Evolutionary conservation across 2,329 filamentous ascomycete genomes (phyloP).

Genomic region (Phialemoniopsis sp.): DNA sequence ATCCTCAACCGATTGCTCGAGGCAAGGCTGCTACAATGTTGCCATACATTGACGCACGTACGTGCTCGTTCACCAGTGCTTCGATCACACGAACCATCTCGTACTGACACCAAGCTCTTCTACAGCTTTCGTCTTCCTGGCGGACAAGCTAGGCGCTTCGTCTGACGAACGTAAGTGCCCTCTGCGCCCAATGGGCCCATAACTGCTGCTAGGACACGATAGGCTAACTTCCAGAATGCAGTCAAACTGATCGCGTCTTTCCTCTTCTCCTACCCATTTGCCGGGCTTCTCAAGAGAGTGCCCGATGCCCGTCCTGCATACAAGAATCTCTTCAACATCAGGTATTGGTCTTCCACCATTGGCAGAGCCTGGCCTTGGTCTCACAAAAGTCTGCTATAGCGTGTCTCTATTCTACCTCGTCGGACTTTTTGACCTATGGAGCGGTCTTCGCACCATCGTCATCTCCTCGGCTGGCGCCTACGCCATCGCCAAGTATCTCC

Average conservation of each 20-base stretch:
- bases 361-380: neutral
- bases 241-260: conserved; percentile 93
- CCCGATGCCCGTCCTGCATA: conserved; percentile 78
- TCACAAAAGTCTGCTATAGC: conserved; percentile 31
- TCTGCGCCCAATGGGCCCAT: too few relatives aligned
- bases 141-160: conserved; percentile 33
- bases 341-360: conserved; percentile 37
- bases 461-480: conserved; percentile 80
- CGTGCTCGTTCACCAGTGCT: conserved; percentile 1
- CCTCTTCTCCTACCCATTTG: conserved; percentile 86
- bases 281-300: conserved; percentile 81
- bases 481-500: conserved; percentile 74
- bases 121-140: conserved; percentile 38
- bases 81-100: neutral
- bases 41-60: conserved; percentile 21
- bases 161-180: conserved; percentile 38
- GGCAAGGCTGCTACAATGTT: conserved; percentile 15
- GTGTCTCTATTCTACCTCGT: conserved; percentile 87
- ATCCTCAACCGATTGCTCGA: neutral
- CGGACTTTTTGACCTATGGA: conserved; percentile 89
- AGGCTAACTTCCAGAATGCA: conserved; percentile 28
- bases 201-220: neutral
- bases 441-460: conserved; percentile 71
- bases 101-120: conserved; percentile 1
- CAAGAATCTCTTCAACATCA: conserved; percentile 86